Percentiles rank a stretch among this genome's conserved stretches.
phyloP scores from a whole-genome alignment of 352 stramenopile species.

The Pythium angustatum region DNA sequence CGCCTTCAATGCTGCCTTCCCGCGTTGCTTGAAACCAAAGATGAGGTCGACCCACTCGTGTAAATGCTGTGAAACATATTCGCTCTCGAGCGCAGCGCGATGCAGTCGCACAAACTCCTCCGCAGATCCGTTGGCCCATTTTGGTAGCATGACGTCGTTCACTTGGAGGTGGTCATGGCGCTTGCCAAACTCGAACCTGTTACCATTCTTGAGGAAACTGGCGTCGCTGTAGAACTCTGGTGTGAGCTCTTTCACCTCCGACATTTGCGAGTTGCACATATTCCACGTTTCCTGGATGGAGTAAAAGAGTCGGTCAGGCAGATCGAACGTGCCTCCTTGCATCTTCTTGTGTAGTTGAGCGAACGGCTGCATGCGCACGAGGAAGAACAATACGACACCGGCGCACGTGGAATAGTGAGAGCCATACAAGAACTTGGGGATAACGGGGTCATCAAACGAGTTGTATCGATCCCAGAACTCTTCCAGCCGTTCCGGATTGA shows the following conservation, averaged over 20 bases:
- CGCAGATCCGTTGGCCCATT: slow-evolving; percentile 94
- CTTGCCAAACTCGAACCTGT: slow-evolving; percentile 95
- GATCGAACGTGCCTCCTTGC: slow-evolving; percentile 97
- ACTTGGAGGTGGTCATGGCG: slow-evolving; percentile 56
- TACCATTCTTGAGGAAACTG: slow-evolving; percentile 96
- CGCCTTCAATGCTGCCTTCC: slow-evolving; percentile 90
- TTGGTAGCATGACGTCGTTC: slow-evolving; percentile 95
- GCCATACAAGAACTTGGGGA: slow-evolving; percentile 89
- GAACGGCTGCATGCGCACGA: slow-evolving; percentile 98
- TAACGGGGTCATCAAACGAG: slow-evolving; percentile 87
- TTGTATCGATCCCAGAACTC: slow-evolving; percentile 97
- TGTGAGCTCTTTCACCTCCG: slow-evolving; percentile 99
- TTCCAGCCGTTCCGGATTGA: slow-evolving; percentile 92
- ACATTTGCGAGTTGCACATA: slow-evolving; percentile 97
- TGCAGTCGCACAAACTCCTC: slow-evolving; percentile 97
- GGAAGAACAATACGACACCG: slow-evolving; percentile 98
- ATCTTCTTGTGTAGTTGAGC: slow-evolving; percentile 95
- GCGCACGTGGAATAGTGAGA: slow-evolving; percentile 97
- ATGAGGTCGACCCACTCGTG: slow-evolving; percentile 99
- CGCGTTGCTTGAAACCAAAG: slow-evolving; percentile 98
- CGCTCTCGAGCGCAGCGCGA: slow-evolving; percentile 96
- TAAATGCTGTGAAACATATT: slow-evolving; percentile 96
- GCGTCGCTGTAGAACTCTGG: slow-evolving; percentile 97
- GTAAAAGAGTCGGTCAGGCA: slow-evolving; percentile 97
- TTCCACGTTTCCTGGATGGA: slow-evolving; percentile 96